phyloP scores from a whole-genome alignment of 2,329 filamentous ascomycete species.

The Diplodia scrobiculata region DNA sequence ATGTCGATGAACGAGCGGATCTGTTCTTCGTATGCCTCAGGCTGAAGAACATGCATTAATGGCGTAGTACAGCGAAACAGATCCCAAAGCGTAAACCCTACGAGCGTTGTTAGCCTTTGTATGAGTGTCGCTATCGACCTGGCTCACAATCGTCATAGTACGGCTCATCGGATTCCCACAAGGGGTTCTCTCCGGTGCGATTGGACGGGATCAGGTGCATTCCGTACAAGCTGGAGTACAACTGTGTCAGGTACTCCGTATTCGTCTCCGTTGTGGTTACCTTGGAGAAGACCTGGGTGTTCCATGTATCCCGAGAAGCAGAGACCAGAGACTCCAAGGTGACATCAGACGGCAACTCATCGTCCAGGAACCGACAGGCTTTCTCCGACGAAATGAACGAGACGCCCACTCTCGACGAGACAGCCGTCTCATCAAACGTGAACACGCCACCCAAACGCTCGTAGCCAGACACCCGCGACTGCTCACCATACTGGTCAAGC shows the following conservation, averaged over 20 bases:
- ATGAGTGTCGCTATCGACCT: too few relatives aligned
- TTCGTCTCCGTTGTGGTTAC: conserved; percentile 63
- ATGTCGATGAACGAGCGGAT: conserved; percentile 69
- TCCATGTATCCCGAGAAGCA: conserved; percentile 60
- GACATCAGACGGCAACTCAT: conserved; percentile 57
- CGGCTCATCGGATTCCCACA: conserved; percentile 65
- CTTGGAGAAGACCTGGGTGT: conserved; percentile 63
- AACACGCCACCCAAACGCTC: conserved; percentile 54
- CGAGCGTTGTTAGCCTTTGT: background rate
- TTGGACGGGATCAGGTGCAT: conserved; percentile 71
- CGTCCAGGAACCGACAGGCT: conserved; percentile 61
- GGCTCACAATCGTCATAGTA: conserved; percentile 63
- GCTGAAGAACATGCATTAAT: conserved; percentile 67
- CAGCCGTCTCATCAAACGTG: conserved; percentile 51
- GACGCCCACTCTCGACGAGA: conserved; percentile 65
- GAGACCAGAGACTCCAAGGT: conserved; percentile 51
- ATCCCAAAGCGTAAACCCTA: conserved; percentile 65
- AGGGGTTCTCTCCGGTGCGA: conserved; percentile 69
- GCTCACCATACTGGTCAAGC: conserved; percentile 34
- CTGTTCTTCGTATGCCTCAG: conserved; percentile 63
- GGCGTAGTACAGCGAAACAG: conserved; percentile 66
- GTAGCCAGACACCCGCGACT: conserved; percentile 37
- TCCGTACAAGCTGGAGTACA: conserved; percentile 71
- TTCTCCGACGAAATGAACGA: conserved; percentile 66
- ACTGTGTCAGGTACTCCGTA: conserved; percentile 57